Conservation (phyloP, 2,329 filamentous ascomycete species). For the Ophiobolus disseminans region DNA sequence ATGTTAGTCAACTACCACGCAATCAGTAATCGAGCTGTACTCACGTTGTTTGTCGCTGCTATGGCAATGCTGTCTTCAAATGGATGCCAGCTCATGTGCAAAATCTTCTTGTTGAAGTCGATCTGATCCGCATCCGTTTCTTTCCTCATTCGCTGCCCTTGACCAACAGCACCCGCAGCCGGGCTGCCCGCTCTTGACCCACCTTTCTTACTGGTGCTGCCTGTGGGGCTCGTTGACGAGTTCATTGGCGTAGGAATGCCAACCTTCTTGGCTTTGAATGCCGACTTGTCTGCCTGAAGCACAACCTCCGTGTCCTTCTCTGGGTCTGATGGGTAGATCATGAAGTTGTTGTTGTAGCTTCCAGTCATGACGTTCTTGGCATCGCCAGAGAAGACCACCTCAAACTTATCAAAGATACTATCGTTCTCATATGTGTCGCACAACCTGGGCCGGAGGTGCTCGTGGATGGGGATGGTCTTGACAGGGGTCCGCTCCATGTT, state of each 20-base stretch:
- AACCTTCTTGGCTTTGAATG: conserved; percentile 99
- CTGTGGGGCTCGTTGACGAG: conserved; percentile 73
- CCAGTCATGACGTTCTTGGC: conserved; percentile 99
- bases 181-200: conserved; percentile 89
- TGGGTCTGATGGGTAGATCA: conserved; percentile 98
- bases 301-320: conserved; percentile 98
- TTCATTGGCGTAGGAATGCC: conserved; percentile 98
- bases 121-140: conserved; percentile 99
- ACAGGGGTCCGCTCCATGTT: conserved; percentile 98
- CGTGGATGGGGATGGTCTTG: conserved; percentile 98
- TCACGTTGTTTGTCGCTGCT: conserved; percentile 98
- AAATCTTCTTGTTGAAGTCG: conserved; percentile 99
- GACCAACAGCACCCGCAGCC: conserved; percentile 71
- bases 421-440: conserved; percentile 99
- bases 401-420: conserved; percentile 99
- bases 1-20: conserved; percentile 15
- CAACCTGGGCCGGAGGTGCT: conserved; percentile 89
- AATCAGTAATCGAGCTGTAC: conserved; percentile 47
- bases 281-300: conserved; percentile 96
- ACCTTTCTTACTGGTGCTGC: conserved; percentile 80
- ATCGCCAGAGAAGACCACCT: conserved; percentile 98
- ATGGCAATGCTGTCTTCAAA: conserved; percentile 99
- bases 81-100: conserved; percentile 99
- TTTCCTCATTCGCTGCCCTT: conserved; percentile 95
- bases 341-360: conserved; percentile 99